Base-by-base conservation (phyloP, 148 eudicot genomes). In the Dysphania ambrosioides region DNA sequence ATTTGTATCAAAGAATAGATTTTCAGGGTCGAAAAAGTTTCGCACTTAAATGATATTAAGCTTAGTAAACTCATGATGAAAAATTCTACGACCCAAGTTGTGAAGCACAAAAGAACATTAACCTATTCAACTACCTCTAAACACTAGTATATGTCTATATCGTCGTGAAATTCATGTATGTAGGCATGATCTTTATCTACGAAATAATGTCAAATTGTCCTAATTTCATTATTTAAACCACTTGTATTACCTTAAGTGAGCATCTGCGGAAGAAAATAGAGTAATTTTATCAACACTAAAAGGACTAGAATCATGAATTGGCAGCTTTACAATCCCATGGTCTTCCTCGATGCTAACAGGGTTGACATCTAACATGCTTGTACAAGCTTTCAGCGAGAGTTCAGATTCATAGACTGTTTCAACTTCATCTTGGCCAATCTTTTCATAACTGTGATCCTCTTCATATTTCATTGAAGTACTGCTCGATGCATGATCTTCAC, bases 271-370 rank as follows among this genome's bases (percentile, higher is more conserved):
- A 34, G 83, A 68, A 30, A 78, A 78, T 61, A 84, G 77, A n/a
- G 73, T 69, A 72, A 49, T 80, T 72, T 85, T 81, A 9, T 74
- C 82, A 24, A 63, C 41, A 66, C 78, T 70, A 7, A 81, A 76
- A 24, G 98, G 97, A 74, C 96, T 91, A n/a, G 83, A 72, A 76
- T 94, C 98, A 66, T 85, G 91, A 55, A 91, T 85, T 56, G 96
- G 97, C 21, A 93, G 97, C 42, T 87, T 87, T 61, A 72, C 74
- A 5, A 62, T 83, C 77, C 40, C 74, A 73, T 26, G 71, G 2
- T 85, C 85, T 53, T 55, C 86, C 66, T 71, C 77, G 3, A 29
- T 18, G 41, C 71, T 72, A 0, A 76, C 35, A 41, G 56, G 72
- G 35, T 75, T 72, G 30, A 35, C 27, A 75, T 78, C 83, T 13